These are phyloP conservation scores for Spathaspora boniae DNA, from an alignment of 805 yeast genomes.

Conservation along the genomic window DNA sequence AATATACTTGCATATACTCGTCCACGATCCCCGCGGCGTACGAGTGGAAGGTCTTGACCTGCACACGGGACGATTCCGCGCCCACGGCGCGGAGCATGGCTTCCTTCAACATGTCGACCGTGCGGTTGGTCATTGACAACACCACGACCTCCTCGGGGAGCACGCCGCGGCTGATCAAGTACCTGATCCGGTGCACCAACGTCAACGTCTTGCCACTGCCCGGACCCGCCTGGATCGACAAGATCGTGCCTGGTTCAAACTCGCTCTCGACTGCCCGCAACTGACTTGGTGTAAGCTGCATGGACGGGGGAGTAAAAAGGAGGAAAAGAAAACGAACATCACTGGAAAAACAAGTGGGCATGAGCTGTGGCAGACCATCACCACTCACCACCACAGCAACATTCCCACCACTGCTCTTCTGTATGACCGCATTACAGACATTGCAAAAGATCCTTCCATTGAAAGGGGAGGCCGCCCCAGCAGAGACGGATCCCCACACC, in stretches of 20 bases:
- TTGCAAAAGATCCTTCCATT: not conserved
- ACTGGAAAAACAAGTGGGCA: not conserved
- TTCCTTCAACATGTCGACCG: conserved; percentile 50
- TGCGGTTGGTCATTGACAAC: conserved; percentile 65
- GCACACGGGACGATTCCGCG: conserved; percentile 28
- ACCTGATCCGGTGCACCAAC: conserved; percentile 49
- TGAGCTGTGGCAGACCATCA: not conserved
- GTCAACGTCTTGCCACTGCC: conserved; percentile 74
- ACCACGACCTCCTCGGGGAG: conserved; percentile 56
- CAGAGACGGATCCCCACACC: too few relatives aligned
- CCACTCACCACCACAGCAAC: not conserved
- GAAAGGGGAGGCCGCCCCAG: not conserved
- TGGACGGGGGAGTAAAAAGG: not conserved
- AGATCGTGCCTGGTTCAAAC: conserved; percentile 32
- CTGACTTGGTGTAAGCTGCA: conserved; percentile 41
- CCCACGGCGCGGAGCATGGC: conserved; percentile 27
- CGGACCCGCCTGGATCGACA: conserved; percentile 64
- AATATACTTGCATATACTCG: conserved; percentile 40
- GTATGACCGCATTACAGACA: not conserved
- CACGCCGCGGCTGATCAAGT: conserved; percentile 36
- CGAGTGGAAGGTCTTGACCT: conserved; percentile 61
- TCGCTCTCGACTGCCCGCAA: conserved; percentile 42
- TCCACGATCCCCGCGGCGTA: conserved; percentile 40
- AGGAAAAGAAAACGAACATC: not conserved
- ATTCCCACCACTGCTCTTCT: not conserved